These are phyloP conservation scores for Russula emetica DNA, from an alignment of 768 basidiomycete species.

Conservation along the genomic window DNA sequence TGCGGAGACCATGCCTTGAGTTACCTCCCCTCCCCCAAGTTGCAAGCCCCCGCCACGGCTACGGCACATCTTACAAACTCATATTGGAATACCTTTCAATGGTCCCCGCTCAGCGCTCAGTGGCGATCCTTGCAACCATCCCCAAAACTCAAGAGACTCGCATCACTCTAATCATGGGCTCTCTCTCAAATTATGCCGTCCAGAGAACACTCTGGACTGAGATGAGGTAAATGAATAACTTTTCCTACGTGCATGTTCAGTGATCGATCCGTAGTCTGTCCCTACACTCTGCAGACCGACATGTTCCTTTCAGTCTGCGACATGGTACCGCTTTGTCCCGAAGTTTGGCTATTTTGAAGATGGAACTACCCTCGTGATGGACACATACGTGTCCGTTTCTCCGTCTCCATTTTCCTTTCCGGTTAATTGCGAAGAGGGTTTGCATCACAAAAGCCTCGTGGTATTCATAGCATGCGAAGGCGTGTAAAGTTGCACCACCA, in stretches of 20 bases:
- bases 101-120: no score
- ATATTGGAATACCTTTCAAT: background rate
- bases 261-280: conserved; percentile 6
- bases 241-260: background rate
- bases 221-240: conserved; percentile 12
- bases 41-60: no score
- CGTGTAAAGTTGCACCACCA: conserved; percentile 11
- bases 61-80: background rate
- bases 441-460: conserved; percentile 20
- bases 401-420: background rate
- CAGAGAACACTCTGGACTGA: background rate
- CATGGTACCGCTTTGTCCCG: background rate
- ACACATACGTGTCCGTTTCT: background rate
- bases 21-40: no score
- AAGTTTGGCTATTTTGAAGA: background rate
- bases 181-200: background rate
- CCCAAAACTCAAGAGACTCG: no score
- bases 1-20: no score
- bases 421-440: background rate
- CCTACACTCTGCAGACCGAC: background rate
- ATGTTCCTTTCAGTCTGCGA: background rate
- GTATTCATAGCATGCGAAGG: conserved; percentile 8
- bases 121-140: no score
- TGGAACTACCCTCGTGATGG: background rate
- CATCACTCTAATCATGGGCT: no score